Percentiles rank a stretch among this genome's conserved stretches.
Conservation (phyloP, 2,329 filamentous ascomycete genomes). For the Sporothrix variecibatus region DNA sequence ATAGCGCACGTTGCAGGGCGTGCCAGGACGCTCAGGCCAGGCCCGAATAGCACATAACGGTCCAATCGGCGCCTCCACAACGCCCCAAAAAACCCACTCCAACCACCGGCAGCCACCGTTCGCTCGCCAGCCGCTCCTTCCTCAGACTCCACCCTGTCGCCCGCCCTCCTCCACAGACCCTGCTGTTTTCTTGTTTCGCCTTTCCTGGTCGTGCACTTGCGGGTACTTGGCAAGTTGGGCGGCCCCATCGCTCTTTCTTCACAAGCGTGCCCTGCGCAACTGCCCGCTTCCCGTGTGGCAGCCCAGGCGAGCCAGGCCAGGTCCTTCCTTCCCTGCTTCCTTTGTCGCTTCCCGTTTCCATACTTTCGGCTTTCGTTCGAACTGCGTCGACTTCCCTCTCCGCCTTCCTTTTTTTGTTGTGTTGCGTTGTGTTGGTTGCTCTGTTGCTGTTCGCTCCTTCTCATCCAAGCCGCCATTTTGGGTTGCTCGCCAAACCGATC, state of each 20-base stretch:
- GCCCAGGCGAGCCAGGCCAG: not conserved
- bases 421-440: too few relatives aligned
- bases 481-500: not conserved
- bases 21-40: not conserved
- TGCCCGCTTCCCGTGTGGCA: conserved; percentile 8
- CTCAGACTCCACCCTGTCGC: conserved; percentile 18
- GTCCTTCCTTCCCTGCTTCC: not conserved
- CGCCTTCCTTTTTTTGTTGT: not conserved
- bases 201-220: conserved; percentile 15
- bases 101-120: conserved; percentile 21
- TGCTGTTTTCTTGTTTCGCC: conserved; percentile 19
- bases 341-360: conserved; percentile 1
- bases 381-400: not conserved
- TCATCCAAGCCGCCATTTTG: conserved; percentile 5
- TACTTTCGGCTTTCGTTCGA: not conserved
- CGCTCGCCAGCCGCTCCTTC: conserved; percentile 23
- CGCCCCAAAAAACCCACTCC: conserved; percentile 7
- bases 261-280: not conserved
- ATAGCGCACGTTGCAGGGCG: conserved; percentile 14
- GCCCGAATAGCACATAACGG: not conserved
- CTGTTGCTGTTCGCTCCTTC: not conserved
- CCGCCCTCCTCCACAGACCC: conserved; percentile 1
- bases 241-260: conserved; percentile 8
- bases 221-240: not conserved
- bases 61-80: conserved; percentile 20